Base-by-base conservation (phyloP, 768 basidiomycete genomes). In the Gloeopeniophorella convolvens region DNA sequence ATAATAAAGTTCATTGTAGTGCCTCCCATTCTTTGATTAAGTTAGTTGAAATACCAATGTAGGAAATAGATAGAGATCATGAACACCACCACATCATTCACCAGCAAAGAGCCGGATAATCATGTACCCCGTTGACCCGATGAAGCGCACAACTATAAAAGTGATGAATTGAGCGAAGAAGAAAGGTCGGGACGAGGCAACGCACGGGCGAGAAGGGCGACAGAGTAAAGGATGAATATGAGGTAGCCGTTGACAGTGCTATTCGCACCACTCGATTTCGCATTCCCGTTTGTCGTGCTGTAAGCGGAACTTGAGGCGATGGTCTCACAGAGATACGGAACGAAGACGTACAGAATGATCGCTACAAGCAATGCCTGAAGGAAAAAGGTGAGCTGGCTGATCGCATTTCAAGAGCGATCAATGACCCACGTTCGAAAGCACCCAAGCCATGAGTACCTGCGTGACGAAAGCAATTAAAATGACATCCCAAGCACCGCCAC, bases 181-280 rank as follows among this genome's bases (percentile, higher is more conserved):
- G 13, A 39, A 45, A 56, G n/a, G n/a, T n/a, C n/a, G n/a, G n/a
- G n/a, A n/a, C n/a, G n/a, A n/a, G 10, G 37, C 20, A 28, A 77
- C 91, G 68, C 61, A 95, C 92, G 73, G 11, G 92, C 90, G 33
- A 96, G 78, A 11, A 88, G 82, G 5, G 86, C 88, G 37, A 95
- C 90, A 1, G 89, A 89, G 68, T 83, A 93, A 48, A 97, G 66
- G 52, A 96, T 71, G 64, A 93, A 90, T 13, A 83, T 78, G 84
- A 95, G 87, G 63, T 95, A 95, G 2, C 89, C 89, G 48, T 80
- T 82, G 3, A 92, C 87, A 24, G 80, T 74, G 1, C 65, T 65
- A 23, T 70, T 70, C 2, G 78, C 77, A 16, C 75, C 69, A 6
- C 63, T 63, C 39, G 65, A 69, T 26, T 74, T 65, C 2, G 82